Conservation (phyloP, 2,329 filamentous ascomycete genomes). For the Pseudogymnoascus pannorum region DNA sequence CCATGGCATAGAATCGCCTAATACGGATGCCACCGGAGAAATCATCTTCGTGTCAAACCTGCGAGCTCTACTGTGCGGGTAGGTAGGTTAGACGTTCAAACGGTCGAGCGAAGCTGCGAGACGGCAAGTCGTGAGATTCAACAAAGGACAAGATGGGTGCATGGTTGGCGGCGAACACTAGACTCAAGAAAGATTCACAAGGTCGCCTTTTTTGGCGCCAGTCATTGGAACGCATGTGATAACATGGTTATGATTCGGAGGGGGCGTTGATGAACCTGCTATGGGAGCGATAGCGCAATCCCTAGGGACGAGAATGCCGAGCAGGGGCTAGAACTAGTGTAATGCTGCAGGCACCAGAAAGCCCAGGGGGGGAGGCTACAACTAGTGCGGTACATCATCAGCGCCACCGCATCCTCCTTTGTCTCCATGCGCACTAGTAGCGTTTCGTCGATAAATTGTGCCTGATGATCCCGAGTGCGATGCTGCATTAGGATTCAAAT, state of each 20-base stretch:
- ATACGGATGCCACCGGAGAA: background rate
- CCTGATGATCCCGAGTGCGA: constrained; percentile 9
- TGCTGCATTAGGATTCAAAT: background rate
- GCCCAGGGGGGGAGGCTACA: too few relatives aligned
- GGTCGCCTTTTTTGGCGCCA: background rate
- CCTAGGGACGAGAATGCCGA: background rate
- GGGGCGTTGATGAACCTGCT: background rate
- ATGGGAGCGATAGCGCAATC: background rate
- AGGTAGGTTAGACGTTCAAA: background rate
- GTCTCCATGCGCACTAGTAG: background rate
- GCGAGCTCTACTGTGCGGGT: background rate
- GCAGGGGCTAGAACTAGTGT: background rate
- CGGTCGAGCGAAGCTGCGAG: background rate
- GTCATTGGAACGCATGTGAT: background rate
- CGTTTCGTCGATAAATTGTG: background rate
- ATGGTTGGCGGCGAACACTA: background rate
- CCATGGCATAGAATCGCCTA: background rate
- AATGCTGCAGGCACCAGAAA: too few relatives aligned
- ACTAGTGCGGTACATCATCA: background rate
- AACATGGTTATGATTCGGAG: background rate
- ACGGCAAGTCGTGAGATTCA: background rate
- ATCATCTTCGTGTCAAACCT: background rate
- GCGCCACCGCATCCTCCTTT: background rate
- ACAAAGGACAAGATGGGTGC: background rate
- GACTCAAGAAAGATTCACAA: background rate